These are phyloP conservation scores for Paecilomyces sp. DNA, from an alignment of 2,329 filamentous ascomycete genomes.

Conservation along the genomic window DNA sequence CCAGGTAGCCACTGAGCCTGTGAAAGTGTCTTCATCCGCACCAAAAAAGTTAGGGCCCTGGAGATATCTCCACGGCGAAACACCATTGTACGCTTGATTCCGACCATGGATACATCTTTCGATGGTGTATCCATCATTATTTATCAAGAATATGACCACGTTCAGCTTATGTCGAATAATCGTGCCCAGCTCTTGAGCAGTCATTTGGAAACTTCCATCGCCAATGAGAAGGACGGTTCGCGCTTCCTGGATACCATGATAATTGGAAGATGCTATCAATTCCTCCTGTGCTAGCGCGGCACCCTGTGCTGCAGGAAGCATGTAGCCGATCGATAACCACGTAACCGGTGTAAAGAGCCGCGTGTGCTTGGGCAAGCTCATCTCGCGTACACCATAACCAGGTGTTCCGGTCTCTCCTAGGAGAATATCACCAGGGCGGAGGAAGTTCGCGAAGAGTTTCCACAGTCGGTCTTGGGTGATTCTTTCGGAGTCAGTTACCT, in stretches of 20 bases:
- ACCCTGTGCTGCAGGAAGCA: background rate
- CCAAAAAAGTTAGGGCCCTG: background rate
- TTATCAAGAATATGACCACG: conserved; percentile 74
- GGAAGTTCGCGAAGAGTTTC: background rate
- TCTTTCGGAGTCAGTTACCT: too few species aligned
- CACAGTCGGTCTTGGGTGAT: background rate
- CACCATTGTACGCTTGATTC: conserved; percentile 61
- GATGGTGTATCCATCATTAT: conserved; percentile 79
- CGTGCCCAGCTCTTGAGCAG: conserved; percentile 73
- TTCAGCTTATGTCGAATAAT: conserved; percentile 68
- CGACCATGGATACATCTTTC: conserved; percentile 77
- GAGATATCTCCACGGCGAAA: conserved; percentile 52
- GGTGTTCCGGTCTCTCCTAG: background rate
- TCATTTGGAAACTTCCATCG: conserved; percentile 78
- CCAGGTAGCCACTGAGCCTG: background rate
- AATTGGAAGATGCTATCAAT: background rate
- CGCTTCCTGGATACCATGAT: background rate
- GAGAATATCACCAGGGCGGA: background rate
- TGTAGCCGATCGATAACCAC: background rate
- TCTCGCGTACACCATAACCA: background rate
- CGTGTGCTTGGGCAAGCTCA: background rate
- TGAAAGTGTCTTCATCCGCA: background rate
- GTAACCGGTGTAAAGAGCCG: background rate
- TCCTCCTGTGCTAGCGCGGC: background rate
- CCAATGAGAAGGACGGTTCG: conserved; percentile 67